Evolutionary conservation across 345 rosid genomes (phyloP).

Genomic region (Eucalyptus tenuipes): DNA sequence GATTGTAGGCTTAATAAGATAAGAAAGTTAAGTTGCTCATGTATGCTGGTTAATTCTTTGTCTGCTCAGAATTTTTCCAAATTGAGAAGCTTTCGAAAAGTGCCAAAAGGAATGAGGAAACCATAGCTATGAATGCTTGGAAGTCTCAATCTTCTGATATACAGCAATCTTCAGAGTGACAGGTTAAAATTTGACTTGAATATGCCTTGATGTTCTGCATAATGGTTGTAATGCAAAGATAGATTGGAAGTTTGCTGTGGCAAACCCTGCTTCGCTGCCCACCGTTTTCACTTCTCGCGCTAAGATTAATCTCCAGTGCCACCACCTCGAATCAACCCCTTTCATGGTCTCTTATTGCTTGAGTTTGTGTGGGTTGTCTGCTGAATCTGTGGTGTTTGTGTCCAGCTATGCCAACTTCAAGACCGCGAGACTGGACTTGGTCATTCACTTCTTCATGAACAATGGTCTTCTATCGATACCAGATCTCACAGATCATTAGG

Average conservation of each 20-base stretch:
- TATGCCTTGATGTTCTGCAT: background rate
- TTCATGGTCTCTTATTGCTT: background rate
- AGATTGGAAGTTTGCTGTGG: background rate
- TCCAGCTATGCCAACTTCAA: background rate
- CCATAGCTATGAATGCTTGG: background rate
- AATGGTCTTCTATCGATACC: conserved; percentile 6
- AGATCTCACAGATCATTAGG: background rate
- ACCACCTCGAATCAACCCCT: background rate
- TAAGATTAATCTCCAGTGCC: background rate
- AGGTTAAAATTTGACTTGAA: background rate
- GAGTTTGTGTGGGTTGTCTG: background rate
- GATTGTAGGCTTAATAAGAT: background rate
- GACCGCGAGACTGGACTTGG: background rate
- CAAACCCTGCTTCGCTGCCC: background rate
- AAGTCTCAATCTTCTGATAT: background rate
- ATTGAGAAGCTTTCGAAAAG: background rate
- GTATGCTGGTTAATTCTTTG: background rate
- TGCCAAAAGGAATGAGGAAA: background rate
- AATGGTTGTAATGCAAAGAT: background rate
- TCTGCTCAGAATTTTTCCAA: background rate
- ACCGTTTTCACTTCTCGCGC: background rate
- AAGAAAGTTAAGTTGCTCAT: background rate
- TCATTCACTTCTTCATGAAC: background rate
- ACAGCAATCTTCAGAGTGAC: background rate
- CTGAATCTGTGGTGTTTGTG: background rate